These are phyloP conservation scores for Metarhizium sp. DNA, from an alignment of 2,329 filamentous ascomycete species.

Conservation along the genomic window DNA sequence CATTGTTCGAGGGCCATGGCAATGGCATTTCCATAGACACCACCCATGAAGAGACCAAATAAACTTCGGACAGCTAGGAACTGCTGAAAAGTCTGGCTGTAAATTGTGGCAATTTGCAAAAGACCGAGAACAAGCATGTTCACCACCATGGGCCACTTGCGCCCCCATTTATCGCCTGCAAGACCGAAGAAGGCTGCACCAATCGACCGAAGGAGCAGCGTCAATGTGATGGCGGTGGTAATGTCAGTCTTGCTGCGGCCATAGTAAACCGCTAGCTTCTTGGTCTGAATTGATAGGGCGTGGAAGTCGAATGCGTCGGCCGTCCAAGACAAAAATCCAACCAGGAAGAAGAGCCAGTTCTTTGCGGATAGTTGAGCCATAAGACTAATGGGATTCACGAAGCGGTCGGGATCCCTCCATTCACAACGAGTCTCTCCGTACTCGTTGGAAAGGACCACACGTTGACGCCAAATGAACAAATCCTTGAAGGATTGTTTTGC, in stretches of 20 bases:
- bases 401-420: slow-evolving; percentile 57
- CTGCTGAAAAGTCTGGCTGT: slow-evolving; percentile 59
- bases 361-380: slow-evolving; percentile 52
- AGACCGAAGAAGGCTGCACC: slow-evolving; percentile 71
- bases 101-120: slow-evolving; percentile 68
- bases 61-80: slow-evolving; percentile 67
- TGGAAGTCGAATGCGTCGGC: slow-evolving; percentile 82
- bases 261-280: slow-evolving; percentile 52
- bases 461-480: slow-evolving; percentile 66
- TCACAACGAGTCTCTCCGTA: slow-evolving; percentile 56
- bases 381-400: slow-evolving; percentile 63
- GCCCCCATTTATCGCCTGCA: slow-evolving; percentile 67
- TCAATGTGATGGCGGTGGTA: slow-evolving; percentile 66
- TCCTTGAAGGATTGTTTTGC: slow-evolving; percentile 55
- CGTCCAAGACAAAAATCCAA: slow-evolving; percentile 68
- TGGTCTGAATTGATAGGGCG: slow-evolving; percentile 68
- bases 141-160: slow-evolving; percentile 75
- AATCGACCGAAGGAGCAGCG: slow-evolving; percentile 62
- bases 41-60: slow-evolving; percentile 74
- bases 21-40: slow-evolving; percentile 70
- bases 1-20: slow-evolving; percentile 70
- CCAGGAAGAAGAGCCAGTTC: slow-evolving; percentile 68
- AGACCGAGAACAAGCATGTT: slow-evolving; percentile 67
- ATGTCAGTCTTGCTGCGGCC: slow-evolving; percentile 52
- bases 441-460: slow-evolving; percentile 56